Base-by-base conservation (phyloP, 176 grass and related monocot genomes). In the Avena eriantha region DNA sequence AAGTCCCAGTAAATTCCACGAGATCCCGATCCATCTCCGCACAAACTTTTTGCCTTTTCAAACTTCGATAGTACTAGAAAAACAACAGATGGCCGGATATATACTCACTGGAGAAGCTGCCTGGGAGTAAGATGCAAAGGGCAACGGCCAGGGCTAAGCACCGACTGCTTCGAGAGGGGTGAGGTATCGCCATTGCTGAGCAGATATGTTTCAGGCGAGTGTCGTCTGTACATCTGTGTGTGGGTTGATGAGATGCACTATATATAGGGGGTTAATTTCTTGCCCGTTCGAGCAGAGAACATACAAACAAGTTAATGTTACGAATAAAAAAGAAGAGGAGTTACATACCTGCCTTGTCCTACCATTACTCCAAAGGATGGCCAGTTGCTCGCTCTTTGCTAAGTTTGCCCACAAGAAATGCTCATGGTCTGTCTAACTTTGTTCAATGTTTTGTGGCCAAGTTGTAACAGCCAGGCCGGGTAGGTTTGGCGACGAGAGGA, bases 81-180 rank as follows among this genome's bases (percentile, higher is more conserved):
- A 39, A 39, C 36, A 39, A 7, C 36, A 39, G 36, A 39, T 39
- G 39, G 39, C 0, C 1, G 1, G 0, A 41, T 41, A 41, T 41
- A 41, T 41, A 74, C 82, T 82, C 35, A 93, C 45, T 65, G 13
- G 64, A 80, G 13, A 57, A 73, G 84, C 80, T 84, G 46, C 41
- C 81, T 12, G 63, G 85, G 41, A 91, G 54, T 39, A 91, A 12
- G 3, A 58, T 8, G 75, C 35, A 87, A 16, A 87, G 39, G 76
- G 24, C 57, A 33, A 80, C 3, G 5, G 66, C 55, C 10, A 83
- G 17, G 56, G 80, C 56, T 5, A 79, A 67, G 82, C 36, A 65
- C 63, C 33, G 64, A 54, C 59, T 63, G n/a, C 53, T 54, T 46
- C 35, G n/a, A 83, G 10, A 84, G 3, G 24, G 11, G 36, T 35